Evolutionary conservation across 306 rosid species (phyloP).

Genomic region (Begonia fuchsioides): DNA sequence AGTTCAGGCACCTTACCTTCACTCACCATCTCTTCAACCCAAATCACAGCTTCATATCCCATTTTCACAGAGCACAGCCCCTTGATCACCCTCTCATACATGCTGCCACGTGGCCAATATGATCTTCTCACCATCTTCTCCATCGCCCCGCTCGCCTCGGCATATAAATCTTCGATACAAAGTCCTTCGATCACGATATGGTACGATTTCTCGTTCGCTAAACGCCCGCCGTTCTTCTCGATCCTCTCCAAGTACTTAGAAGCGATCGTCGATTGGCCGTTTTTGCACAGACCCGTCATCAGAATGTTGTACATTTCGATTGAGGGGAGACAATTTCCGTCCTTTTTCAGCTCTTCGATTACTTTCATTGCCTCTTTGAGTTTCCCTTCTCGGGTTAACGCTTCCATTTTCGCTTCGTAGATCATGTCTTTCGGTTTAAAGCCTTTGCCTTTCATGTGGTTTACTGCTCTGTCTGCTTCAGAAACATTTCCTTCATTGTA

Average conservation of each 20-base stretch:
- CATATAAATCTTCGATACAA: conserved; percentile 17
- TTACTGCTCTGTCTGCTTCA: conserved; percentile 19
- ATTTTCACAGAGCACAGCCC: conserved; percentile 24
- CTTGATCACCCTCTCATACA: conserved; percentile 12
- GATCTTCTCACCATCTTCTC: conserved; percentile 25
- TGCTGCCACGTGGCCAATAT: conserved; percentile 13
- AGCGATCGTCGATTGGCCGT: conserved; percentile 14
- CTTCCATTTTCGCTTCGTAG: conserved; percentile 21
- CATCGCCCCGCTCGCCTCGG: conserved; percentile 12
- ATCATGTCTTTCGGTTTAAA: conserved; percentile 17
- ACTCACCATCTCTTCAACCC: conserved; percentile 27
- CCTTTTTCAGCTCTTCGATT: conserved; percentile 18
- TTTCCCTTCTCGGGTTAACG: conserved; percentile 20
- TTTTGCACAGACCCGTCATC: conserved; percentile 17
- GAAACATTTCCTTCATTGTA: conserved; percentile 14
- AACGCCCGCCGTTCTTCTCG: conserved; percentile 16
- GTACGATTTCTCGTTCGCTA: conserved; percentile 17
- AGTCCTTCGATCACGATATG: conserved; percentile 15
- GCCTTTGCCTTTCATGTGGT: conserved; percentile 15
- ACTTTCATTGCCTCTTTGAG: conserved; percentile 21
- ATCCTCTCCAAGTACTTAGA: conserved; percentile 16
- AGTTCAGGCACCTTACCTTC: conserved; percentile 15
- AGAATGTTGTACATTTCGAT: conserved; percentile 10
- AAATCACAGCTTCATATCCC: conserved; percentile 24
- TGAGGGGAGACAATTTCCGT: conserved; percentile 18